Base-by-base conservation (phyloP, 208 protist species). In the Trypanosoma caninum region DNA sequence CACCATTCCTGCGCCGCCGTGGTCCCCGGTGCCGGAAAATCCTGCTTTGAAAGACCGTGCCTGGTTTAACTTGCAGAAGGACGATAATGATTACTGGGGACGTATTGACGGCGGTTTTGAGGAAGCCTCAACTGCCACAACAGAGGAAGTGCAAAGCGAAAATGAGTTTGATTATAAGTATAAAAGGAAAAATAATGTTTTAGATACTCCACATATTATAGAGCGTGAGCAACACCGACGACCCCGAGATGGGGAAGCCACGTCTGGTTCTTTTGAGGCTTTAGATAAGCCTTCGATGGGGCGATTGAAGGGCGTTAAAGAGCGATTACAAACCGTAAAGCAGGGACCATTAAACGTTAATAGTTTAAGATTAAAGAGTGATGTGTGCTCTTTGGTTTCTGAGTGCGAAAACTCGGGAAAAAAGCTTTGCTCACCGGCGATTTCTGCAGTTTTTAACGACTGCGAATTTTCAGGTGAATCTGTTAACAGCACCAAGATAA, bases 221-320 rank as follows among this genome's bases (percentile, higher is more conserved):
- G 87, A 94, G 66, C 84, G 81, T 18, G 84, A 90, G 67, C 87
- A 91, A 73, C 82, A 91, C 58, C 72, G 81, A 6, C 78, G 87
- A 20, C 45, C 18, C 10, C 51, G 54, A 7, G 38, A 53, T 7
- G 48, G n/a, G 18, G 52, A 59, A 23, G 34, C 54, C 2, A 8
- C 48, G 20, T 48, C 11, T 37, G 33, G 0, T 54, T 14, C 11
- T 3, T 50, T 25, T 11, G 23, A 31, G 18, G 34, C 28, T n/a
- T n/a, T n/a, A n/a, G n/a, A n/a, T n/a, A n/a, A n/a, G n/a, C n/a
- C n/a, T n/a, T n/a, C n/a, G n/a, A n/a, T n/a, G n/a, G n/a, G n/a
- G n/a, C n/a, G n/a, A n/a, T n/a, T n/a, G n/a, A n/a, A n/a, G n/a
- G n/a, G n/a, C n/a, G n/a, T n/a, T n/a, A n/a, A n/a, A n/a, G n/a